Percentiles rank a stretch among this genome's conserved stretches.
These are phyloP conservation scores for Neckera pumila DNA, from an alignment of 225 moss, liverwort and hornwort species.

Conservation along the genomic window DNA sequence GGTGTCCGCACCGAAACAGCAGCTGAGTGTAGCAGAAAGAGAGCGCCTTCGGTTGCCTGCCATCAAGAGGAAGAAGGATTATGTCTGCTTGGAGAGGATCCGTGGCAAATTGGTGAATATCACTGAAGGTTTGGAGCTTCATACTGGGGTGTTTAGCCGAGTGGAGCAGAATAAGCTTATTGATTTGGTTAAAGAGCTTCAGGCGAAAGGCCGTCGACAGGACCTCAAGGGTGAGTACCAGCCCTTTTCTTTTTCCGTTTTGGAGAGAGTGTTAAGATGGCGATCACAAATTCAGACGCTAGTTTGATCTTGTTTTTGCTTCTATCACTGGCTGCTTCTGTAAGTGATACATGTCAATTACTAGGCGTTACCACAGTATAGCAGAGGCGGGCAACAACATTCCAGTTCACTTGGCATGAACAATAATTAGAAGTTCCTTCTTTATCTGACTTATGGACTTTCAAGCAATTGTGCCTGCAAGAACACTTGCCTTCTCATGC, in stretches of 20 bases:
- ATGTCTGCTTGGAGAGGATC: slow-evolving; percentile 45
- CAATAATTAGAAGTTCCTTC: background rate
- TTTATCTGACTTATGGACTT: background rate
- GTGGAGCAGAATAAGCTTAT: slow-evolving; percentile 51
- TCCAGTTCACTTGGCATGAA: background rate
- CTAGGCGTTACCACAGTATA: background rate
- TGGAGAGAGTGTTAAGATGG: background rate
- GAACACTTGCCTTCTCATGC: background rate
- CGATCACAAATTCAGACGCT: background rate
- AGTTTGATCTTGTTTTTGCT: background rate
- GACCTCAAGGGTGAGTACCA: slow-evolving; percentile 41
- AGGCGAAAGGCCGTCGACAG: slow-evolving; percentile 39
- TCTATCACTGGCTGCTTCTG: background rate
- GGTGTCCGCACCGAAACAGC: background rate
- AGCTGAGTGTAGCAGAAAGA: slow-evolving; percentile 17
- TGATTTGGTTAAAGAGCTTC: slow-evolving; percentile 37
- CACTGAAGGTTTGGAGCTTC: slow-evolving; percentile 60
- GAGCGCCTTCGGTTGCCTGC: slow-evolving; percentile 11
- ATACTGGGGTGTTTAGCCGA: slow-evolving; percentile 46
- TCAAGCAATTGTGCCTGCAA: background rate
- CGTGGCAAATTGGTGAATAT: slow-evolving; percentile 43
- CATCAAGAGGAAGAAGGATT: slow-evolving; percentile 43
- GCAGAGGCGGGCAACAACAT: background rate
- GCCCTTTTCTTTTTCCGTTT: background rate
- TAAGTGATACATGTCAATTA: background rate